These are phyloP conservation scores for Arctium minus DNA, from an alignment of 129 eudicot genomes.

Conservation along the genomic window DNA sequence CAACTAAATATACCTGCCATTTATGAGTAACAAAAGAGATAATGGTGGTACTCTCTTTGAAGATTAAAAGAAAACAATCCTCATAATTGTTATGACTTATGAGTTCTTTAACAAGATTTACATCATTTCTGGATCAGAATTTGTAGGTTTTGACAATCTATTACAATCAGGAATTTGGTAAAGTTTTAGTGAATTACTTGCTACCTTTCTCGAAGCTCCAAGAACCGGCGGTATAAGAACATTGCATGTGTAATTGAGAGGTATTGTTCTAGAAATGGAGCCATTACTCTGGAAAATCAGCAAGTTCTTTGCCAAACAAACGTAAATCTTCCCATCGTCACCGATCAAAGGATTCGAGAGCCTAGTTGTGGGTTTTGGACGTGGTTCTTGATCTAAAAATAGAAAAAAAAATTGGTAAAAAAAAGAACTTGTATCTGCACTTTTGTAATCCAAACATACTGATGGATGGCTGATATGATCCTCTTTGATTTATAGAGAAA, in stretches of 20 bases:
- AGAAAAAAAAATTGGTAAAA: neutral
- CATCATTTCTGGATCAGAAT: neutral
- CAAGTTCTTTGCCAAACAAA: conserved; percentile 50
- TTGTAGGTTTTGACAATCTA: neutral
- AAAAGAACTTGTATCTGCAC: neutral
- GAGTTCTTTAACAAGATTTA: neutral
- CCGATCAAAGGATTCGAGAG: conserved; percentile 61
- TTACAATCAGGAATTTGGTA: neutral
- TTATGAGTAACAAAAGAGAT: neutral
- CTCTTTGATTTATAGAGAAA: neutral
- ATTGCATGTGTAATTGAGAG: conserved; percentile 64
- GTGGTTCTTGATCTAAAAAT: conserved; percentile 33
- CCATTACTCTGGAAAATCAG: conserved; percentile 73
- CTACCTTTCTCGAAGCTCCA: conserved; percentile 70
- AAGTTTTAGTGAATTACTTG: neutral
- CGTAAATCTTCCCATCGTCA: conserved; percentile 64
- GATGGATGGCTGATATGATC: neutral
- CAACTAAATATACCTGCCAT: conserved; percentile 74
- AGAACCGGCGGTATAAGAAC: conserved; percentile 51
- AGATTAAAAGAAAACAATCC: neutral
- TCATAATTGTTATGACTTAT: neutral
- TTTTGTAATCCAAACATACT: neutral
- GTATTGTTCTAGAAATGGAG: conserved; percentile 48
- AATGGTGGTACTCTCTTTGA: neutral
- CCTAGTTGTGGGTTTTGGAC: conserved; percentile 30